Conservation (phyloP, 257 asterid species). For the Thymus quinquecostatus region DNA sequence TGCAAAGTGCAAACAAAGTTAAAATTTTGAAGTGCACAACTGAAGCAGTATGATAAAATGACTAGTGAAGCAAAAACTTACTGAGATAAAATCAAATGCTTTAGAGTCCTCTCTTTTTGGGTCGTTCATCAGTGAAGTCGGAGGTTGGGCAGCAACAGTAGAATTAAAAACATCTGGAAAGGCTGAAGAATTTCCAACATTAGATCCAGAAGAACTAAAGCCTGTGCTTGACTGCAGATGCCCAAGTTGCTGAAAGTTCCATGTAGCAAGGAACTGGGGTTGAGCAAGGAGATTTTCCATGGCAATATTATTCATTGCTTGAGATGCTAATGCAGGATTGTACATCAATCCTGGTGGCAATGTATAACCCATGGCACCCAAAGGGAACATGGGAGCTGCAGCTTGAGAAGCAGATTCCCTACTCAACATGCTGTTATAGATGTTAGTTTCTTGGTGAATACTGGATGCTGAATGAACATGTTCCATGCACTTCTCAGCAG, state of each 20-base stretch:
- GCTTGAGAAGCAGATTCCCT: conserved; percentile 58
- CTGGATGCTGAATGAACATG: conserved; percentile 39
- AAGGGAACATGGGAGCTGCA: conserved; percentile 56
- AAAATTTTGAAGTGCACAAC: not conserved
- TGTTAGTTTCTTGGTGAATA: conserved; percentile 39
- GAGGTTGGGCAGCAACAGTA: conserved; percentile 62
- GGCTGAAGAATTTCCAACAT: conserved; percentile 57
- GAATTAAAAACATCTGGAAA: conserved; percentile 90
- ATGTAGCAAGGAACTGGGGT: conserved; percentile 81
- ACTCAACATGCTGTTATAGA: conserved; percentile 51
- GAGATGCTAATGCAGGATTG: conserved; percentile 73
- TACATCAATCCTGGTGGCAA: conserved; percentile 66
- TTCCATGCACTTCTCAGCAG: conserved; percentile 36
- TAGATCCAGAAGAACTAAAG: conserved; percentile 52
- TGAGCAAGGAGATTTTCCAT: conserved; percentile 78
- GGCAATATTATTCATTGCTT: conserved; percentile 58
- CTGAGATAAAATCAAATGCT: conserved; percentile 97
- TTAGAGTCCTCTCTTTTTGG: conserved; percentile 77
- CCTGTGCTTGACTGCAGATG: conserved; percentile 50
- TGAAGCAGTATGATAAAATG: conserved; percentile 25
- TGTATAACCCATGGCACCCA: conserved; percentile 67
- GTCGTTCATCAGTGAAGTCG: conserved; percentile 74
- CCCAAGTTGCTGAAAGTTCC: conserved; percentile 85
- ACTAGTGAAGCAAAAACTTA: conserved; percentile 45
- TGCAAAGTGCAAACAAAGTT: not conserved